Evolutionary conservation across 495 filamentous ascomycete genomes (phyloP), one percentile per base, ranked within the genome.

Genomic region (Stereocaulon alpinum): DNA sequence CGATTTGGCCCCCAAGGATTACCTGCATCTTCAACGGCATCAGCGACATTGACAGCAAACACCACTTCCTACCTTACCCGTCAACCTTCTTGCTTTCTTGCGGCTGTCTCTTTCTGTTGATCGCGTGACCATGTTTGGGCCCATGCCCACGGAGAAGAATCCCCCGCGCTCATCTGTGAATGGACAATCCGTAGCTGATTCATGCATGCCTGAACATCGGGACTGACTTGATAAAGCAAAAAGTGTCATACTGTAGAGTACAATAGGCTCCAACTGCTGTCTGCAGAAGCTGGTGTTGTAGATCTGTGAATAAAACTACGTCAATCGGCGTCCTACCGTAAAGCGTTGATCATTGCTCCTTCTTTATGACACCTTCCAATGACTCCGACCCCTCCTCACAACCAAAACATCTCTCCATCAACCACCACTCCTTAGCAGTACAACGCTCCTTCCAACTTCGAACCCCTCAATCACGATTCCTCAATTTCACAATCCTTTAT

Each of bases 11-110:
- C 40, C 30, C 29, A 59, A 53, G 52, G n/a, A 17, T 47, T 20
- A 58, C 43, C 40, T 53, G 59, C 59, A 56, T 61, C 44, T 44
- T 30, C 41, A 53, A 27, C 45, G 41, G 18, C 22, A 44, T 14
- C 9, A 34, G 37, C 56, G 32, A 53, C 24, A 49, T 49, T 27
- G 7, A 49, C 15, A 29, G 22, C 22, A 49, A 49, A 11, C 12
- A 24, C 44, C 14, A 32, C 11, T 11, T 37, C 6, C 6, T 43
- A 43, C n/a, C 41, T 12, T 43, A 43, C n/a, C 41, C 1, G 11
- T 51, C 49, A 51, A 51, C 27, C 49, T 3, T 51, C 17, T 30
- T 32, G 30, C 3, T 7, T 50, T 6, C n/a, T 4, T n/a, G 30
- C 10, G 15, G 14, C 27, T 17, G 47, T 50, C 32, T 11, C 32